Evolutionary conservation across 352 stramenopile species (phyloP).

Genomic region (Pythium dissimile): DNA sequence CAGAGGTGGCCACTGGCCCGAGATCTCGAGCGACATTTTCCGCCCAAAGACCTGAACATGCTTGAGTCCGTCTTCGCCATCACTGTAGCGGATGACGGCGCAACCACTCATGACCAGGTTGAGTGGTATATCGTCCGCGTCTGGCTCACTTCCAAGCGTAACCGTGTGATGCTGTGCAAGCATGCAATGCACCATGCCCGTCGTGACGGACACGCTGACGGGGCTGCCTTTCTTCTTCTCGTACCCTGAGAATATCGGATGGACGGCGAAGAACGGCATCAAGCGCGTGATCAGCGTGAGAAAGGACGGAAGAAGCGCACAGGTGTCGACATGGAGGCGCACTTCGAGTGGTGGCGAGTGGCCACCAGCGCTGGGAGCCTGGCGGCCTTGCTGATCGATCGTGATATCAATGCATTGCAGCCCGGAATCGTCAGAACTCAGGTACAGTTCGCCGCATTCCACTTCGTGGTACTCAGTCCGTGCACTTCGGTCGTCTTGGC

Average conservation of each 20-base stretch:
- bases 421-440: conserved; percentile 7
- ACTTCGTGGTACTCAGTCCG: conserved; percentile 9
- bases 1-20: conserved; percentile 52
- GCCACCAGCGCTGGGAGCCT: not conserved
- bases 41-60: conserved; percentile 58
- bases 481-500: not conserved
- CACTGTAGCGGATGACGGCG: conserved; percentile 50
- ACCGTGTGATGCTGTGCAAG: conserved; percentile 36
- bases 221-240: conserved; percentile 22
- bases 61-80: conserved; percentile 36
- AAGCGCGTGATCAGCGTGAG: conserved; percentile 43
- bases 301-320: conserved; percentile 46
- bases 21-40: conserved; percentile 69
- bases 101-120: conserved; percentile 61
- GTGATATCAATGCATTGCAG: conserved; percentile 35
- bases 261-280: conserved; percentile 43
- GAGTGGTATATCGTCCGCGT: conserved; percentile 12
- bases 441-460: conserved; percentile 38
- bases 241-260: conserved; percentile 36
- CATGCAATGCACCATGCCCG: conserved; percentile 54
- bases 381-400: conserved; percentile 33
- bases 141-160: not conserved
- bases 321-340: conserved; percentile 59
- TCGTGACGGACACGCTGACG: conserved; percentile 59
- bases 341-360: conserved; percentile 31